Percentiles rank a stretch among this genome's conserved stretches.
phyloP scores from a whole-genome alignment of 2,329 filamentous ascomycete species.

The Hysterium pulicare region DNA sequence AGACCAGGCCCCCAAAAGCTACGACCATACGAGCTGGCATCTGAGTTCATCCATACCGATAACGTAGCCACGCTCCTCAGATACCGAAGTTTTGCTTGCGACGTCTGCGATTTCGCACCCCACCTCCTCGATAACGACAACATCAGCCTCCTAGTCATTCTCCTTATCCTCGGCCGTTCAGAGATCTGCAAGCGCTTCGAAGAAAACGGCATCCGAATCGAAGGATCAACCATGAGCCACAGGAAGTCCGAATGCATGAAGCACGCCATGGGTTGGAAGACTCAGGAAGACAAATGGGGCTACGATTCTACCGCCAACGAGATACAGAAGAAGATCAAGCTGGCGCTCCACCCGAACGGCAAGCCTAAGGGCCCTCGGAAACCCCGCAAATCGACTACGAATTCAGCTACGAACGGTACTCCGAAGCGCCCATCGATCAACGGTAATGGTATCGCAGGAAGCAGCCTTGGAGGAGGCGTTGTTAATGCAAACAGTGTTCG shows the following conservation, averaged over 20 bases:
- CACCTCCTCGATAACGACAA: constrained; percentile 39
- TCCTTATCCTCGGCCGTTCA: constrained; percentile 33
- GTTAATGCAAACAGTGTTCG: no score
- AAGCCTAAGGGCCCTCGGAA: not conserved
- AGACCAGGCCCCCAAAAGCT: constrained; percentile 36
- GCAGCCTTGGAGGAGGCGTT: not conserved
- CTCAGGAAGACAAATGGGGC: constrained; percentile 2
- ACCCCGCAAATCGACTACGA: not conserved
- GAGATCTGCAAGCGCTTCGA: constrained; percentile 35
- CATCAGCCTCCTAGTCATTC: constrained; percentile 32
- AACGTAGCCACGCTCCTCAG: constrained; percentile 30
- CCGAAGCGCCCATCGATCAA: not conserved
- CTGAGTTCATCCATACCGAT: constrained; percentile 30
- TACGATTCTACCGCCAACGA: not conserved
- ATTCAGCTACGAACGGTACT: not conserved
- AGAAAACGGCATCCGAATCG: constrained; percentile 36
- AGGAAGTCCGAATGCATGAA: constrained; percentile 39
- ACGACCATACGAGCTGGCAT: constrained; percentile 31
- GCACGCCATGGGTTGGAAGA: constrained; percentile 34
- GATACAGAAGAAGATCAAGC: not conserved
- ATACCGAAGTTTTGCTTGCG: constrained; percentile 32
- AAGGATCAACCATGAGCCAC: constrained; percentile 37
- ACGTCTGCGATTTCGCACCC: constrained; percentile 36
- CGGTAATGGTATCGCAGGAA: not conserved
- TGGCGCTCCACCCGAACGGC: not conserved